Percentiles rank a stretch among this genome's conserved stretches.
Conservation (phyloP, 1,284 basidiomycete genomes). For the Cryptococcus maquisensis region DNA sequence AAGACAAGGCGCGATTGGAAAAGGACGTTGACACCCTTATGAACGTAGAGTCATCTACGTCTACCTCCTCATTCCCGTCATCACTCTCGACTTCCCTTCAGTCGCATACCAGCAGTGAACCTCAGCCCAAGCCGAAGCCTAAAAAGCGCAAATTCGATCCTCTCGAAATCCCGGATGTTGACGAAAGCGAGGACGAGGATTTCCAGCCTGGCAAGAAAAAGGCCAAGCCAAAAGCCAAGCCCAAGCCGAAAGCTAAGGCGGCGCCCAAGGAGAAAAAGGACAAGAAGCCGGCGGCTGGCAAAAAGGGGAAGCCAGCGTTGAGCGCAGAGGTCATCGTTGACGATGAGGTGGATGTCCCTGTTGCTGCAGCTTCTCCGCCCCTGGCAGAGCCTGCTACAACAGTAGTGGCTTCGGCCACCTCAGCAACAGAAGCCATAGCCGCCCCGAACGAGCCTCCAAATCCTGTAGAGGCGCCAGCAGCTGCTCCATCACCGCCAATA, state of each 20-base stretch:
- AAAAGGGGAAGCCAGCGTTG: conserved; percentile 1
- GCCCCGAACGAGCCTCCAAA: no score
- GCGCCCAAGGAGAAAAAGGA: conserved; percentile 10
- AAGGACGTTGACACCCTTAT: conserved; percentile 8
- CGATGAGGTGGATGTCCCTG: neutral
- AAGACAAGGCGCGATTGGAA: conserved; percentile 21
- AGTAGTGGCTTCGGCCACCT: no score
- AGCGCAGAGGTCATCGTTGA: neutral
- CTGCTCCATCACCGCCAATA: no score
- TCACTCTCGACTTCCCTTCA: neutral
- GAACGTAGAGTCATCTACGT: neutral
- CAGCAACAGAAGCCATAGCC: no score
- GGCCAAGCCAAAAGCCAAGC: neutral
- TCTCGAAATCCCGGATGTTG: neutral
- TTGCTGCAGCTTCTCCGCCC: neutral
- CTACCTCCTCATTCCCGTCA: neutral
- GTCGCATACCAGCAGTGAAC: neutral
- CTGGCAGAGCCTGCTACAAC: no score
- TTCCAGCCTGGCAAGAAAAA: conserved; percentile 1
- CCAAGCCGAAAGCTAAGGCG: conserved; percentile 1
- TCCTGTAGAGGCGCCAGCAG: no score
- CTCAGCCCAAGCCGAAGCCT: neutral
- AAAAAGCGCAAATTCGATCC: neutral
- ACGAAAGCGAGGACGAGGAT: conserved; percentile 7
- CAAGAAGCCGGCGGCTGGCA: conserved; percentile 11